Conservation (phyloP, 345 rosid genomes). For the Moricandia arvensis region DNA sequence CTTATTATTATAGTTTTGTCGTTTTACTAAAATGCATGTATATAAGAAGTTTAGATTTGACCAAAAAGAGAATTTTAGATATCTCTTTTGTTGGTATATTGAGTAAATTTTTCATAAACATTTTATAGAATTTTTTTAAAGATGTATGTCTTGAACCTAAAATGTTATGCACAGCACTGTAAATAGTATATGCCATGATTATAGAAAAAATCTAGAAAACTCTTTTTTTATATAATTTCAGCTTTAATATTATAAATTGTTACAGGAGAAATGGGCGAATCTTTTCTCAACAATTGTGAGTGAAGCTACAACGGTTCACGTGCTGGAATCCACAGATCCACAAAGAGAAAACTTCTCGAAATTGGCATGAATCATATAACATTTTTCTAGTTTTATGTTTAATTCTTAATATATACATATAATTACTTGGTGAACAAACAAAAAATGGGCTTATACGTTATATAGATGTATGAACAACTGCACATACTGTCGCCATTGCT, state of each 20-base stretch:
- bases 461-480: conserved; percentile 60
- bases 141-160: too few species aligned
- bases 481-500: conserved; percentile 81
- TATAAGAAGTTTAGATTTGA: not conserved
- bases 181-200: not conserved
- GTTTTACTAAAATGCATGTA: not conserved
- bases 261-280: conserved; percentile 63
- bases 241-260: not conserved
- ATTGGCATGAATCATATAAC: conserved; percentile 44
- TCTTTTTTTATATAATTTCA: not conserved
- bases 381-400: not conserved
- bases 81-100: too few species aligned
- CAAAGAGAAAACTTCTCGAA: conserved; percentile 43
- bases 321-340: conserved; percentile 41
- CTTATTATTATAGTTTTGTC: not conserved
- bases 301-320: conserved; percentile 49
- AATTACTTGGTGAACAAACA: not conserved
- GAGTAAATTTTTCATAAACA: too few species aligned
- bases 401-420: not conserved
- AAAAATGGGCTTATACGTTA: not conserved
- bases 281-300: conserved; percentile 66
- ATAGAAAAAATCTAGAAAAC: not conserved
- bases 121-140: too few species aligned
- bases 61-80: too few species aligned
- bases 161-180: not conserved